These are phyloP conservation scores for Pseudisothecium myosuroides DNA, from an alignment of 225 moss, liverwort and hornwort genomes.

Conservation along the genomic window DNA sequence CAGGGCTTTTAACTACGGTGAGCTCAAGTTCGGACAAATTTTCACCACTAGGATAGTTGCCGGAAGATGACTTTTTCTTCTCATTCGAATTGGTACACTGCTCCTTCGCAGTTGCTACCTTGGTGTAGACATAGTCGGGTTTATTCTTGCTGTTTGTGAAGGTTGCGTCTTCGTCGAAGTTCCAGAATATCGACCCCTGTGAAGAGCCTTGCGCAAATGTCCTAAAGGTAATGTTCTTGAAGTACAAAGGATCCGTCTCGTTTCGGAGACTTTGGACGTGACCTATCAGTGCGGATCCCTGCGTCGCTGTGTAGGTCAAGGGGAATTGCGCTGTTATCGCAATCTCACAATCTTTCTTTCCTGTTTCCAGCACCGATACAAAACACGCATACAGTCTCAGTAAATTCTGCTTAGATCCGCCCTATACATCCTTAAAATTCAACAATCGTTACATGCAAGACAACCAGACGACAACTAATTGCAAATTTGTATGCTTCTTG, in stretches of 20 bases:
- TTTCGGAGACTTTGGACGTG: constrained; percentile 19
- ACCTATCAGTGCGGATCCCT: constrained; percentile 9
- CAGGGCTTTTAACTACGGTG: background rate
- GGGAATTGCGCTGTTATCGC: constrained; percentile 17
- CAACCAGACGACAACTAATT: background rate
- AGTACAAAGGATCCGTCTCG: background rate
- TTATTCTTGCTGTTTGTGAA: background rate
- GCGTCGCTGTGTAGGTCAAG: constrained; percentile 13
- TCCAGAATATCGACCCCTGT: rapidly evolving
- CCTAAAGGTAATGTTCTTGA: background rate
- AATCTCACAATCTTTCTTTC: constrained; percentile 9
- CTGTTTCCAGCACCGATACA: background rate
- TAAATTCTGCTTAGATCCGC: background rate
- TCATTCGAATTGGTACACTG: background rate
- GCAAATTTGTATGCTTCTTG: background rate
- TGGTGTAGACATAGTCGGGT: constrained; percentile 16
- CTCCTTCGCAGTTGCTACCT: background rate
- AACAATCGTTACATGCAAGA: background rate
- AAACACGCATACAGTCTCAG: background rate
- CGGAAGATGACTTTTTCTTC: background rate
- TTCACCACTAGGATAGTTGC: constrained; percentile 6
- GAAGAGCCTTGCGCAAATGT: background rate
- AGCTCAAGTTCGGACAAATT: constrained; percentile 2
- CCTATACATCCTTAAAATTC: background rate
- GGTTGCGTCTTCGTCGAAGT: background rate